Evolutionary conservation across 352 stramenopile genomes (phyloP), one percentile per base, ranked within the genome.

Genomic region (Peronosclerospora sorghi): DNA sequence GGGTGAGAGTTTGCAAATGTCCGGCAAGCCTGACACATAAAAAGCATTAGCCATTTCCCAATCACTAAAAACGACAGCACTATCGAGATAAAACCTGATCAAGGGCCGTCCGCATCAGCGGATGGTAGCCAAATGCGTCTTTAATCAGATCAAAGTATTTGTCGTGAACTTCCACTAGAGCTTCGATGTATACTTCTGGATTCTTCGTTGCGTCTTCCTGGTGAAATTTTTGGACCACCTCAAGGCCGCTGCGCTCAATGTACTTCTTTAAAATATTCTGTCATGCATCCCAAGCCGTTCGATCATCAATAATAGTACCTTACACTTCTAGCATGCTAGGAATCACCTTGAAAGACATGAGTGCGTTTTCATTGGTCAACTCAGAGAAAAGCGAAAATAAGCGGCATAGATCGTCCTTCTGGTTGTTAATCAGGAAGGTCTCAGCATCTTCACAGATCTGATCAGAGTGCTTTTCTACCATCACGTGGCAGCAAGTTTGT

Each of bases 191-290:
- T 8, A 72, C 66, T 41, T 92, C 76, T 9, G 80, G 74, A 39
- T 86, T 81, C 20, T 83, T 86, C 1, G 75, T 73, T n/a, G 74
- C 66, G 18, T 88, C 77, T 51, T 85, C 71, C 38, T 85, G 72
- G 36, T 83, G 72, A 38, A 92, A 88, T 39, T 83, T 81, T 36
- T 72, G 63, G 0, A 88, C 80, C 5, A 92, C 73, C 37, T 84
- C 76, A 0, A 89, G 54, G 9, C 80, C 80, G 38, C 70, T 84
- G 39, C 66, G 48, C 47, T 92, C 80, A 26, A 92, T 88, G 37
- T 84, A 90, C 36, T 80, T 87, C 51, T 88, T 89, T 26, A 92
- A 48, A 32, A 89, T 92, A 45, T 84, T 87, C 77, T 92, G 38
- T 48, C 13, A 9, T n/a, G 21, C n/a, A 49, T 34, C 15, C 9